Evolutionary conservation across 75 land plant genomes (phyloP).

Genomic region (Pinus albicaulis): DNA sequence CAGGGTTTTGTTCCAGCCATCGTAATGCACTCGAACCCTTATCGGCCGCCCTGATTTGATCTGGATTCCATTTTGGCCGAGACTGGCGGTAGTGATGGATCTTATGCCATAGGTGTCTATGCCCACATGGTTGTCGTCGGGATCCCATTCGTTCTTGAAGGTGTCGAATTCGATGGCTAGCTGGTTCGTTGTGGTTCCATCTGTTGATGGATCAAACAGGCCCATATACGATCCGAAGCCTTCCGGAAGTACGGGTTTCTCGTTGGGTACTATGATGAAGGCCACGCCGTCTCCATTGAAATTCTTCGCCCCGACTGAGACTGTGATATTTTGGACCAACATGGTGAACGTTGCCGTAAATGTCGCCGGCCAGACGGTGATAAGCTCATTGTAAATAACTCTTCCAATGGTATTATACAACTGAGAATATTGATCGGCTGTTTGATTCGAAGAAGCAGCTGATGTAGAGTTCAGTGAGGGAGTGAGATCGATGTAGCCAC

Average conservation of each 20-base stretch:
- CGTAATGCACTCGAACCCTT: constrained; percentile 36
- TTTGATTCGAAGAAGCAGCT: too few species aligned
- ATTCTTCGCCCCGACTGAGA: background rate
- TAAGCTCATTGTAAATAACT: constrained; percentile 11
- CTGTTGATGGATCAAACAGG: constrained; percentile 7
- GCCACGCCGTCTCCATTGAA: constrained; percentile 30
- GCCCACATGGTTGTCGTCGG: constrained; percentile 34
- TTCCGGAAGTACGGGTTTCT: background rate
- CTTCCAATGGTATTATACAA: constrained; percentile 15
- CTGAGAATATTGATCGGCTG: background rate
- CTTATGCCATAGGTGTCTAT: constrained; percentile 31
- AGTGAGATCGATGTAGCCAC: constrained; percentile 19
- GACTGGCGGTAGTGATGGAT: background rate
- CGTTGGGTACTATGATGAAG: constrained; percentile 29
- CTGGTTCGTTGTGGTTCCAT: background rate
- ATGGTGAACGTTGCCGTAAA: constrained; percentile 38
- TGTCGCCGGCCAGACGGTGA: constrained; percentile 25
- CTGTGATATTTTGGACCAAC: constrained; percentile 2
- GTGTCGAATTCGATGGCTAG: constrained; percentile 50
- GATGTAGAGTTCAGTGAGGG: background rate
- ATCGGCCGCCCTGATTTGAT: constrained; percentile 5
- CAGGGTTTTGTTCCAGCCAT: constrained; percentile 9
- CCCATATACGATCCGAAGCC: constrained; percentile 15
- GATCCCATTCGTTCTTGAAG: constrained; percentile 27
- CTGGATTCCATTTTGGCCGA: background rate